Conservation (phyloP, 192 early-diverging fungal genomes). For the Backusella sp. region DNA sequence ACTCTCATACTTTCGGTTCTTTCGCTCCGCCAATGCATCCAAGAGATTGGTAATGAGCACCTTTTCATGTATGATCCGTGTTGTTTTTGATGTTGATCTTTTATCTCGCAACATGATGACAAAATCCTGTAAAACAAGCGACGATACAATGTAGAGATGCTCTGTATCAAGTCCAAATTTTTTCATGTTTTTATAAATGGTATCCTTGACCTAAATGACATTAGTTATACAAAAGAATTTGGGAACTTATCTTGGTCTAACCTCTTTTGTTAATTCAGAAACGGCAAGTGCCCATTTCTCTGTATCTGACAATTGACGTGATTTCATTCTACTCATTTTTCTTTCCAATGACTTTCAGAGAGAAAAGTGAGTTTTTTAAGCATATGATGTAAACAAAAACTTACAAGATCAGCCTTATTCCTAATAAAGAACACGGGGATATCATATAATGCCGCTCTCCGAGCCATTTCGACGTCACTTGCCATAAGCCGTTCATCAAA, state of each 20-base stretch:
- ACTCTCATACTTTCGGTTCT: neutral
- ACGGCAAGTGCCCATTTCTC: neutral
- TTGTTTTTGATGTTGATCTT: neutral
- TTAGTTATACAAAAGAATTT: too few species aligned
- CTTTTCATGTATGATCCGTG: neutral
- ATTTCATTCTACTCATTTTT: slow-evolving; percentile 2
- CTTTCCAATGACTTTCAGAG: neutral
- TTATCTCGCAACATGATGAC: slow-evolving; percentile 15
- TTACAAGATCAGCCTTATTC: slow-evolving; percentile 25
- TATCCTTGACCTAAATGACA: slow-evolving; percentile 7
- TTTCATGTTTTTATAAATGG: slow-evolving; percentile 19
- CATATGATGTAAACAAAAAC: neutral
- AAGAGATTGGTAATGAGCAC: neutral
- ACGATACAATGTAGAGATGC: slow-evolving; percentile 21
- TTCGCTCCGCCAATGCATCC: neutral
- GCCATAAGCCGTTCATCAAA: slow-evolving; percentile 23
- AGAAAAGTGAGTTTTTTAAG: too few species aligned
- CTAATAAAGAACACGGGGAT: slow-evolving; percentile 14
- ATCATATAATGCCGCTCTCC: slow-evolving; percentile 5
- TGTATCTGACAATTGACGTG: neutral
- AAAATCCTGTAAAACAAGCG: slow-evolving; percentile 21
- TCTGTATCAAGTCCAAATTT: slow-evolving; percentile 3
- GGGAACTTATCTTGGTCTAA: neutral
- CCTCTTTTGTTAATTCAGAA: slow-evolving; percentile 4
- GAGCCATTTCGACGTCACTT: slow-evolving; percentile 18